phyloP scores from a whole-genome alignment of 371 early-diverging fungal species.

The Apophysomyces ossiformis region DNA sequence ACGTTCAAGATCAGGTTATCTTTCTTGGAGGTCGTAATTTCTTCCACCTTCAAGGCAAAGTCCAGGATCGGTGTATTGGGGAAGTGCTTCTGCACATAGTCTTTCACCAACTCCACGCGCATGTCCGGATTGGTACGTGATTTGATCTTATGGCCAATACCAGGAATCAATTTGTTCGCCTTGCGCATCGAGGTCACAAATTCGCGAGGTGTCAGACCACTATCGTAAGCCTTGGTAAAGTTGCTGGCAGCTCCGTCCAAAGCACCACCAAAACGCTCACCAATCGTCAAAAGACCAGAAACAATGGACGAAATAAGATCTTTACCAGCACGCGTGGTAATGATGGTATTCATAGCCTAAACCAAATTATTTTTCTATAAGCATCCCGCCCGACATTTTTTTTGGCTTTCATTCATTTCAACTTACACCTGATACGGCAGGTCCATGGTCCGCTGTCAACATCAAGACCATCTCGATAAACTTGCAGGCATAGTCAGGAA shows the following conservation, averaged over 20 bases:
- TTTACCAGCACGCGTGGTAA: slow-evolving; percentile 96
- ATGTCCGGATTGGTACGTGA: slow-evolving; percentile 96
- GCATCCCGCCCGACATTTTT: not conserved
- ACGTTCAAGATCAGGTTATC: slow-evolving; percentile 96
- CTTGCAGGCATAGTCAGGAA: slow-evolving; percentile 90
- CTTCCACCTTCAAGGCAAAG: slow-evolving; percentile 91
- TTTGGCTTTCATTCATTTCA: not conserved
- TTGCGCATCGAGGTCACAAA: slow-evolving; percentile 89
- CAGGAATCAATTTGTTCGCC: slow-evolving; percentile 86
- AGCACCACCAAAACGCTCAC: slow-evolving; percentile 95
- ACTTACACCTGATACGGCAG: slow-evolving; percentile 56
- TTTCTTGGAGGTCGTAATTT: slow-evolving; percentile 94
- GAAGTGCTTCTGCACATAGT: slow-evolving; percentile 87
- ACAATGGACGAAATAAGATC: slow-evolving; percentile 92
- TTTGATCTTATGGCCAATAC: slow-evolving; percentile 98
- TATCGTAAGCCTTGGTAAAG: slow-evolving; percentile 87
- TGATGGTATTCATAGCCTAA: slow-evolving; percentile 95
- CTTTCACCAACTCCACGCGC: slow-evolving; percentile 91
- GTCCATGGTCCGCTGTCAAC: slow-evolving; percentile 97
- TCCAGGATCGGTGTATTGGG: slow-evolving; percentile 84
- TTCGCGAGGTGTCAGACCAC: slow-evolving; percentile 84
- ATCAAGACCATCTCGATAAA: slow-evolving; percentile 98
- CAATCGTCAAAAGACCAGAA: slow-evolving; percentile 92
- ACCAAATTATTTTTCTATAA: not conserved
- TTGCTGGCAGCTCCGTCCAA: slow-evolving; percentile 92